Percentiles rank a stretch among this genome's conserved stretches.
These are phyloP conservation scores for Urtica urens DNA, from an alignment of 306 rosid genomes.

Conservation along the genomic window DNA sequence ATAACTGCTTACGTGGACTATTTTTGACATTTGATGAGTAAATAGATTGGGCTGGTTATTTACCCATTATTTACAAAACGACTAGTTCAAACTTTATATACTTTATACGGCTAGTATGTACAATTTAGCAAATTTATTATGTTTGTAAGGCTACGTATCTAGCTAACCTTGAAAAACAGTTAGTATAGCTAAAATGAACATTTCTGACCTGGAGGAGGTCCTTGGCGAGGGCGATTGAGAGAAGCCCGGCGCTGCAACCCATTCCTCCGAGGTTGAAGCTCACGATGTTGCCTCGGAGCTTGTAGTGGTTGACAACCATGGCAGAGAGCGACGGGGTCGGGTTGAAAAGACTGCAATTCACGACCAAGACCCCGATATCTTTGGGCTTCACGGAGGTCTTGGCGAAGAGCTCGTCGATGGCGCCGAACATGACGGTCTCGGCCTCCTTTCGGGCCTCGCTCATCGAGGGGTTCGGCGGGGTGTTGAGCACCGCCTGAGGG, in stretches of 20 bases:
- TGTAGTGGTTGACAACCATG: constrained; percentile 76
- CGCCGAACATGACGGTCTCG: constrained; percentile 75
- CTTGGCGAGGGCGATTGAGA: constrained; percentile 79
- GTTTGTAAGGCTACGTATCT: too few relatives aligned
- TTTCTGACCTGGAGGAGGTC: constrained; percentile 88
- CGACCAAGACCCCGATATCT: constrained; percentile 76
- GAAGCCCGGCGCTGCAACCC: constrained; percentile 94
- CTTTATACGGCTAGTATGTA: too few relatives aligned
- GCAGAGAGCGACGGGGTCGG: constrained; percentile 94
- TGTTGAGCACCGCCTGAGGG: constrained; percentile 73
- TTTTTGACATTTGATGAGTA: too few relatives aligned
- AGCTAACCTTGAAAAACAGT: too few relatives aligned
- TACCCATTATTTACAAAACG: too few relatives aligned
- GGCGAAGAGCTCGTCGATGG: constrained; percentile 60
- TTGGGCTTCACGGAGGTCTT: constrained; percentile 70
- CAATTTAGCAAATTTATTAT: too few relatives aligned
- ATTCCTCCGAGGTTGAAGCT: constrained; percentile 82
- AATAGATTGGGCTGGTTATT: too few relatives aligned
- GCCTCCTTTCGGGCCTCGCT: constrained; percentile 92
- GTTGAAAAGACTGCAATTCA: constrained; percentile 80
- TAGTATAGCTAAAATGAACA: too few relatives aligned
- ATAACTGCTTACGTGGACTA: too few relatives aligned
- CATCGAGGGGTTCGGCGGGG: constrained; percentile 92
- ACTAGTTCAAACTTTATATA: too few relatives aligned
- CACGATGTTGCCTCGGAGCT: constrained; percentile 70